Percentiles rank a stretch among this genome's conserved stretches.
phyloP scores from a whole-genome alignment of 352 stramenopile genomes.

The Globisporangium alternatum region DNA sequence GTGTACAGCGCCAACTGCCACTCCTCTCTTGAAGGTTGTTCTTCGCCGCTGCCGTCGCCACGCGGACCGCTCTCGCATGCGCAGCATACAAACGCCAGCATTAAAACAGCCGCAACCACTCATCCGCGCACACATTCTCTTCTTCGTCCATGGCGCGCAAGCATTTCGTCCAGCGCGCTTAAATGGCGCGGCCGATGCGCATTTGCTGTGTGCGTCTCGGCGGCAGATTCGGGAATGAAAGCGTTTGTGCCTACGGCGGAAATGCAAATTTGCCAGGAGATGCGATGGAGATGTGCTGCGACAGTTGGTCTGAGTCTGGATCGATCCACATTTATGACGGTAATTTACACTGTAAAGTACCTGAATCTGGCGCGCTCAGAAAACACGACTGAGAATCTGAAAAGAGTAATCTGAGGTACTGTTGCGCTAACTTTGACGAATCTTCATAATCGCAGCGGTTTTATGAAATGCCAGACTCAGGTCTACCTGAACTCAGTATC shows the following conservation, averaged over 20 bases:
- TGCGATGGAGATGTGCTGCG: conserved; percentile 1
- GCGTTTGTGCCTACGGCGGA: neutral
- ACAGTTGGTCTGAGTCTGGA: neutral
- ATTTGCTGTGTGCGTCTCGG: neutral
- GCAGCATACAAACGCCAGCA: conserved; percentile 13
- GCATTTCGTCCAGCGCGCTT: conserved; percentile 6
- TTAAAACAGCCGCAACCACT: conserved; percentile 5
- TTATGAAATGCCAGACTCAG: neutral
- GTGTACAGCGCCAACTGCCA: neutral
- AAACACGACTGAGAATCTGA: no score
- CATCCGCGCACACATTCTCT: neutral
- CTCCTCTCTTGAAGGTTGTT: neutral
- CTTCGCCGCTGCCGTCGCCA: neutral
- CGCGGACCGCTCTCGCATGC: conserved; percentile 3
- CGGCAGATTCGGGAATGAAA: neutral
- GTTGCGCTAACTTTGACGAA: no score
- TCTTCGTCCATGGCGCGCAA: conserved; percentile 5
- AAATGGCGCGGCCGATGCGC: neutral
- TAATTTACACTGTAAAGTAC: neutral
- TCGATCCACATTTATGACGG: neutral
- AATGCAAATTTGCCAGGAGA: conserved; percentile 9
- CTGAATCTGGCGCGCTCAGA: neutral
- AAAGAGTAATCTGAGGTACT: no score
- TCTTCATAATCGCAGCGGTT: no score
- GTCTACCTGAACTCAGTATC: neutral